Conservation (phyloP, 31 red algal genomes). For the Odonthalia washingtoniensis region DNA sequence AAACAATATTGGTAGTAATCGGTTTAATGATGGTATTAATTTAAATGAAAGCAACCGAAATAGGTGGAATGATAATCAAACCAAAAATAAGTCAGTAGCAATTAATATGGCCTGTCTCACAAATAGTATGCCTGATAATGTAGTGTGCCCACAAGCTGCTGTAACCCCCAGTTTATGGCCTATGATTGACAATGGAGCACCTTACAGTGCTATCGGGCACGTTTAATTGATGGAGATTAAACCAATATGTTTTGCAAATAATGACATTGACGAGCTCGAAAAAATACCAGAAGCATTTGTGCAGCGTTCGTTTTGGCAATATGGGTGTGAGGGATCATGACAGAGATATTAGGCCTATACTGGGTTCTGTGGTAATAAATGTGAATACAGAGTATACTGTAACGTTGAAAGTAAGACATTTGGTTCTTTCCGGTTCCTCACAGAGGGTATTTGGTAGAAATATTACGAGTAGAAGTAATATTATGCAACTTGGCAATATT, state of each 20-base stretch:
- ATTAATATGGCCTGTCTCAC: neutral
- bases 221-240: neutral
- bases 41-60: neutral
- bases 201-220: conserved; percentile 28
- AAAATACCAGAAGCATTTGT: neutral
- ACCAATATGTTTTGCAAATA: neutral
- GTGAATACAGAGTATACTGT: conserved; percentile 3
- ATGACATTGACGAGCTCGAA: conserved; percentile 30
- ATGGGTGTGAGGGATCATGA: neutral
- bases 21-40: neutral
- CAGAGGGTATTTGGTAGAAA: too few species aligned
- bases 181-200: conserved; percentile 29
- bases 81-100: neutral
- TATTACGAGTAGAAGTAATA: neutral
- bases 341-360: conserved; percentile 25
- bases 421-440: too few species aligned
- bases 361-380: conserved; percentile 28
- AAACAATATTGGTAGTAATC: too few species aligned
- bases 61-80: neutral
- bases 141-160: neutral
- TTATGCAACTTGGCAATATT: neutral
- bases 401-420: conserved; percentile 13
- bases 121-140: neutral
- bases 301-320: conserved; percentile 33
- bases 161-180: neutral